Base-by-base conservation (phyloP, 2,329 filamentous ascomycete genomes). In the Alternaria brassicae region DNA sequence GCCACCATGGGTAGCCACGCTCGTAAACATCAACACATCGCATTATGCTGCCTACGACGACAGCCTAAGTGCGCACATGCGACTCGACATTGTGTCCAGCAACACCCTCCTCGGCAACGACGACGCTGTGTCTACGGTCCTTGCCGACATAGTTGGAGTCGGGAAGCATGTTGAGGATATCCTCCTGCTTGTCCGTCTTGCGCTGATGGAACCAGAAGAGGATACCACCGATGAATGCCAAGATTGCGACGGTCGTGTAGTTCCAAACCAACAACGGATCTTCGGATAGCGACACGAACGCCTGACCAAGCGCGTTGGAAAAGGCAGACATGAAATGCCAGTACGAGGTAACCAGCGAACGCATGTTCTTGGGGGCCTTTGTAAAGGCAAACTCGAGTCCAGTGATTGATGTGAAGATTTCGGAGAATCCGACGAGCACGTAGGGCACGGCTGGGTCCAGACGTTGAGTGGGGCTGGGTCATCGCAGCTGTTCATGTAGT, bases 331-430 rank as follows among this genome's bases (percentile, higher is more conserved):
- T 91, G 80, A 90, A 88, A 37, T 92, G 82, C 72, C 88, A 88
- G 69, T 92, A 81, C 19, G 86, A 85, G 77, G 81, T 83, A 12
- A 93, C 89, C n/a, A 93, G 82, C 1, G 88, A 90, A 65, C 89
- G 88, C 91, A 93, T 93, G 81, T 92, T 92, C 71, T 85, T 86
- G 25, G 91, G 91, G 0, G 90, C 89, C 78, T 92, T 91, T 74
- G 88, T 89, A 80, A 88, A 93, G 32, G 91, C 91, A 64, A 91
- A 92, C 74, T 92, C 90, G 64, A 90, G 86, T 1, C 87, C 88
- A 3, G 85, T 87, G 58, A 88, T 82, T 10, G 81, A 84, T 2
- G 84, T 82, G 63, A 86, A 83, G 69, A 86, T 86, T 70, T 87
- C 85, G 2, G 83, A 85, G 60, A 86, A 81, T 61, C 81, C 85